These are phyloP conservation scores for Phytopythium mirpurense DNA, from an alignment of 352 stramenopile genomes.

Conservation along the genomic window DNA sequence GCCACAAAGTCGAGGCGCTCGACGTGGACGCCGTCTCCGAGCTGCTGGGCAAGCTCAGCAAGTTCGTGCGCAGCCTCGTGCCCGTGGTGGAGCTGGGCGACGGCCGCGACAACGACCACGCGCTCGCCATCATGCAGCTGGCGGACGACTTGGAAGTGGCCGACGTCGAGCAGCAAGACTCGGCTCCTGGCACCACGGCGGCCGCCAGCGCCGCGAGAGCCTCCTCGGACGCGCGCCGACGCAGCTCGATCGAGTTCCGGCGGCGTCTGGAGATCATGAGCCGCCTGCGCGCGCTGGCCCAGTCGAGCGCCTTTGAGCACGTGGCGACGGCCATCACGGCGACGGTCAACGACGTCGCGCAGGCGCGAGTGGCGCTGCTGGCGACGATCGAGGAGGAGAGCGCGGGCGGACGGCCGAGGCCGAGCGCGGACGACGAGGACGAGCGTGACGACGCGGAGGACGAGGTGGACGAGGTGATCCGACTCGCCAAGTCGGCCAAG, in stretches of 20 bases:
- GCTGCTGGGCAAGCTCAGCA: constrained; percentile 48
- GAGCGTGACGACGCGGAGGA: constrained; percentile 14
- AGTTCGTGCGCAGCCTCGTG: constrained; percentile 55
- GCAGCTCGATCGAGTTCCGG: constrained; percentile 11
- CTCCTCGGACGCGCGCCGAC: not conserved
- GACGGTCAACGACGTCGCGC: constrained; percentile 18
- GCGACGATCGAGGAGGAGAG: constrained; percentile 6
- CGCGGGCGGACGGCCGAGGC: not conserved
- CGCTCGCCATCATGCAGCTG: constrained; percentile 45
- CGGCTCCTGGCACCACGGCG: not conserved
- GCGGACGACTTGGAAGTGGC: constrained; percentile 43
- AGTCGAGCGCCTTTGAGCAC: constrained; percentile 14
- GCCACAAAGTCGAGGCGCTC: constrained; percentile 5
- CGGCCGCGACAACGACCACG: constrained; percentile 18
- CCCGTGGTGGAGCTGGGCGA: constrained; percentile 28
- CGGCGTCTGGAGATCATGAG: constrained; percentile 14
- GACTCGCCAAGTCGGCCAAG: constrained; percentile 40
- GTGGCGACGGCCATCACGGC: constrained; percentile 15
- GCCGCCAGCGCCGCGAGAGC: not conserved
- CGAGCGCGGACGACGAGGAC: constrained; percentile 4
- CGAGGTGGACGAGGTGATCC: constrained; percentile 22
- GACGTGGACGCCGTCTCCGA: constrained; percentile 32
- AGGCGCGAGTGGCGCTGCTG: constrained; percentile 19
- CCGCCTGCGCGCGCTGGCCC: constrained; percentile 11
- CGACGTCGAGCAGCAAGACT: not conserved